Evolutionary conservation across 2,329 filamentous ascomycete genomes (phyloP), one percentile per base, ranked within the genome.

Genomic region (Neopestalotiopsis sp.): DNA sequence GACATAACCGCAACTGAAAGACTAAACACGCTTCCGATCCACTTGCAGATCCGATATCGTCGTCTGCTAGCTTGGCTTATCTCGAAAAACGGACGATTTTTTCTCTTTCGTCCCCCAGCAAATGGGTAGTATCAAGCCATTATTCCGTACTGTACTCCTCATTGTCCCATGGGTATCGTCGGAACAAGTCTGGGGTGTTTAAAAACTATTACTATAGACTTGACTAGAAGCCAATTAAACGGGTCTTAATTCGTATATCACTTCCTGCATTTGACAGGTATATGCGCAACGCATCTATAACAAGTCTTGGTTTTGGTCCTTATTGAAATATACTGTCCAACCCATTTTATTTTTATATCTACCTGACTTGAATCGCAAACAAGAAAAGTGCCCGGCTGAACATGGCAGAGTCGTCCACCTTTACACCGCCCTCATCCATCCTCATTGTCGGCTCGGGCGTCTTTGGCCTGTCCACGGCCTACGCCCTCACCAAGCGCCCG

Each of bases 401-500:
- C 28, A 67, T 67, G 56, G 56, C 49, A 56, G 56, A 17, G 17
- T 30, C 65, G 10, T 13, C 66, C 13, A n/a, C 64, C 56, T 73
- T 72, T 69, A 58, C 70, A 9, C n/a, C 72, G 34, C 73, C 75
- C 4, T 42, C 68, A n/a, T 77, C 73, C 24, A 85, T 93, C 74
- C 84, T 94, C 67, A 91, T 94, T 71, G 80, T 94, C 67, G 92
- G 92, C 67, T 82, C 83, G 10, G 85, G 85, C 28, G 83, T 83
- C 69, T 87, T 87, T 71, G 85, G 85, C 61, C 79, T 78, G 10
- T 76, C 75, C 70, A 79, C 77, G 53, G 93, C 94, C 65, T 89
- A 91, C 72, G 87, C 92, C 14, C 87, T 98, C 61, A 84, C 91
- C 69, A 86, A 87, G 72, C 89, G 91, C 45, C 82, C 89, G 49